Evolutionary conservation across 75 land plant genomes (phyloP), one percentile per base, ranked within the genome.

Genomic region (Pinus albicaulis): DNA sequence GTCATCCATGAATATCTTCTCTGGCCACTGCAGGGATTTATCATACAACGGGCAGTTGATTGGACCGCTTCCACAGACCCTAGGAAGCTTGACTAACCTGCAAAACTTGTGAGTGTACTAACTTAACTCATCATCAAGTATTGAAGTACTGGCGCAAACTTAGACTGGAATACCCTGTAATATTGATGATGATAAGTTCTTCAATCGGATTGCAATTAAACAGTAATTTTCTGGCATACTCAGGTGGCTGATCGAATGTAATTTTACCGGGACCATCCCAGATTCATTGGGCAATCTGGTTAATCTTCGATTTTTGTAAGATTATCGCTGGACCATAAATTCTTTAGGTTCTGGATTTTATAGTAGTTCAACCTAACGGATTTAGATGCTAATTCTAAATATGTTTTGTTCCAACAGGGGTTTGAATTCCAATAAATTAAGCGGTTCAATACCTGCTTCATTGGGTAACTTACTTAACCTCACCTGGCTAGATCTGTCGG

Each of bases 401-500:
- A 71, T 44, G 22, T 38, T 48, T 16, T 19, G n/a, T 74, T 74
- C n/a, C 6, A 1, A 14, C 64, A 74, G 76, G 41, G 76, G 24
- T 76, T 77, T 87, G 52, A 87, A 87, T 75, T 76, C 81, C 13
- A 95, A 92, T 72, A 74, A 58, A 10, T 89, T 95, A 28, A 80
- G 36, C 28, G 98, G 95, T 25, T 0, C 31, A 15, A 88, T 94
- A 62, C 98, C 98, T 72, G 34, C 91, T 57, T 28, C 88, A 13
- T 77, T 92, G 48, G 90, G 92, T 19, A 74, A 75, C 16, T 74
- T 92, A 28, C 75, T 79, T 5, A 79, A 84, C 8, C 78, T 92
- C 5, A 82, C 75, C 34, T 92, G 92, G 95, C 79, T 92, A 58
- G 95, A 92, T 66, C 23, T 92, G 17, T 78, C 90, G 13, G 84